phyloP scores from a whole-genome alignment of 202 grass and related monocot genomes.

The Panicum virgatum region DNA sequence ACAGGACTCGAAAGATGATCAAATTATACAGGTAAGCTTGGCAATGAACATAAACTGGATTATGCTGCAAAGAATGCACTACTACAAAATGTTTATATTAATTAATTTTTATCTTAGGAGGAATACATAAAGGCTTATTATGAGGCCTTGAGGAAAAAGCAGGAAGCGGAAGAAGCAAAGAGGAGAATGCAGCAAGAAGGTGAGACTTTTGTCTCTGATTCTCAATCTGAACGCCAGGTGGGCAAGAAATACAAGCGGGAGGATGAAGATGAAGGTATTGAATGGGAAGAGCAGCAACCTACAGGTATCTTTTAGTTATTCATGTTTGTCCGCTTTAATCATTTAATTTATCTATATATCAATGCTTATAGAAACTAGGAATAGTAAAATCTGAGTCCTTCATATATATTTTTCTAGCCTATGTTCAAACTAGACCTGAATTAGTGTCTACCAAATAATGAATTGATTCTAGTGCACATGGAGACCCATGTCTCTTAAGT shows the following conservation, averaged over 20 bases:
- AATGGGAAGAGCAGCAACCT: slow-evolving; percentile 76
- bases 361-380: not conserved
- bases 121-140: slow-evolving; percentile 91
- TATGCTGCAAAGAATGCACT: not conserved
- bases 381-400: not conserved
- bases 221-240: slow-evolving; percentile 58
- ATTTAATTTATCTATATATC: not conserved
- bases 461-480: not conserved
- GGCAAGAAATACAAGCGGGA: slow-evolving; percentile 83
- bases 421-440: not conserved
- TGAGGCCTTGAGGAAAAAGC: slow-evolving; percentile 64
- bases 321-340: not conserved
- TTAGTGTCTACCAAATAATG: not conserved
- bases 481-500: not conserved
- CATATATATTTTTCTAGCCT: slow-evolving; percentile 1
- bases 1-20: slow-evolving; percentile 68
- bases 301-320: slow-evolving; percentile 46
- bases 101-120: slow-evolving; percentile 49
- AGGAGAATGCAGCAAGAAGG: slow-evolving; percentile 52
- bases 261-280: slow-evolving; percentile 65
- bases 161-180: slow-evolving; percentile 58
- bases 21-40: slow-evolving; percentile 65
- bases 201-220: slow-evolving; percentile 31
- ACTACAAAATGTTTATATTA: slow-evolving; percentile 4
- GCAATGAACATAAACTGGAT: not conserved